phyloP scores from a whole-genome alignment of 495 filamentous ascomycete genomes.

The Astrothelium macrocarpum region DNA sequence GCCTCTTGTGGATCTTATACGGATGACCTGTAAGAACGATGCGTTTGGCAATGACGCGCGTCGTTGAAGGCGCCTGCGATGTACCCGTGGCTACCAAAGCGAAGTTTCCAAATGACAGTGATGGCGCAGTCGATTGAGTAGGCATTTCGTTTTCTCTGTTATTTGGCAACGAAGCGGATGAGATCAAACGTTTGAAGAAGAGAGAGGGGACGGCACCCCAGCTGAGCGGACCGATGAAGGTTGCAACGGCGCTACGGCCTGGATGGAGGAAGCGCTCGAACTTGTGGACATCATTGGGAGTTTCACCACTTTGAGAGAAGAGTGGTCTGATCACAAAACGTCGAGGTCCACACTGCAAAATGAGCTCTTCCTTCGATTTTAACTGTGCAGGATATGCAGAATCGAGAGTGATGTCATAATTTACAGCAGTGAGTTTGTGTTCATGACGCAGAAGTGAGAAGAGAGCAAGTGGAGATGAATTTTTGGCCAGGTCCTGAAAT shows the following conservation, averaged over 20 bases:
- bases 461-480: slow-evolving; percentile 53
- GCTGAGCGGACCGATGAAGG: slow-evolving; percentile 79
- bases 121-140: background rate
- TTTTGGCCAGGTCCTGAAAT: slow-evolving; percentile 44
- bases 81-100: slow-evolving; percentile 79
- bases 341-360: slow-evolving; percentile 80
- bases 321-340: slow-evolving; percentile 80
- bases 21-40: slow-evolving; percentile 92
- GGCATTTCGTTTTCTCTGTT: slow-evolving; percentile 26
- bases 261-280: slow-evolving; percentile 90
- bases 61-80: slow-evolving; percentile 63
- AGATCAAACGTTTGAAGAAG: slow-evolving; percentile 56
- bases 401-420: slow-evolving; percentile 74
- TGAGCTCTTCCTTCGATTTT: slow-evolving; percentile 79
- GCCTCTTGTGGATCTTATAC: slow-evolving; percentile 94
- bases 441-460: slow-evolving; percentile 88
- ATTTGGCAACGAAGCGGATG: slow-evolving; percentile 22
- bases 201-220: slow-evolving; percentile 87
- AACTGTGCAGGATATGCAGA: slow-evolving; percentile 62
- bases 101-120: slow-evolving; percentile 32
- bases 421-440: slow-evolving; percentile 80
- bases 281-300: slow-evolving; percentile 92
- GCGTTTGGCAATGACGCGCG: slow-evolving; percentile 83
- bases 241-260: slow-evolving; percentile 80
- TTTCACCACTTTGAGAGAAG: slow-evolving; percentile 73